Conservation (phyloP, 305 asterid species). For the Rubia peregrina region DNA sequence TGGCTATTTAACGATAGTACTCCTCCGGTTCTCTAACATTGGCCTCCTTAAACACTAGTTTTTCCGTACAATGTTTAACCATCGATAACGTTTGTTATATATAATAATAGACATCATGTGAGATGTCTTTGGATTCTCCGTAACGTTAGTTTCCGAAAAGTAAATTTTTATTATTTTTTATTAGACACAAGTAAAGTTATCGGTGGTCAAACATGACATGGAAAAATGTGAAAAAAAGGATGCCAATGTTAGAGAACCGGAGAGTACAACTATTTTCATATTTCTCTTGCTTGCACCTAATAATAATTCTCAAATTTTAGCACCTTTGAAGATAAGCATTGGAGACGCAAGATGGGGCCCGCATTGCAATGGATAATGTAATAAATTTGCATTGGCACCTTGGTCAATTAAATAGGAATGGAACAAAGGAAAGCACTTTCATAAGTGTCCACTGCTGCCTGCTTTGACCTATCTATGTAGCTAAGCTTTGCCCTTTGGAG, state of each 20-base stretch:
- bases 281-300: slow-evolving; percentile 3
- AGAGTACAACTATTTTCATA: slow-evolving; percentile 11
- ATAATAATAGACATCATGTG: no score
- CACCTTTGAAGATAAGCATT: not conserved
- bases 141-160: no score
- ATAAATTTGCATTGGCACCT: slow-evolving; percentile 6
- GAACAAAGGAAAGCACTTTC: slow-evolving; percentile 1
- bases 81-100: no score
- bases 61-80: no score
- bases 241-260: no score
- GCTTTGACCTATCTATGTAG: slow-evolving; percentile 16
- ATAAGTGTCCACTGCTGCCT: slow-evolving; percentile 10
- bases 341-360: not conserved
- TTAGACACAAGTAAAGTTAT: no score
- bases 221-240: no score
- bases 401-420: slow-evolving; percentile 8
- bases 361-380: slow-evolving; percentile 15
- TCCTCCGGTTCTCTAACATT: no score
- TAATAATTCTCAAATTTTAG: not conserved
- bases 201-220: no score
- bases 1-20: slow-evolving; percentile 17
- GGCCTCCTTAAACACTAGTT: no score
- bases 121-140: no score
- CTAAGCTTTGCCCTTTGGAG: not conserved
- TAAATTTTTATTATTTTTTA: no score